phyloP scores from a whole-genome alignment of 2,329 filamentous ascomycete species.

The Trichocomaceae sp. region DNA sequence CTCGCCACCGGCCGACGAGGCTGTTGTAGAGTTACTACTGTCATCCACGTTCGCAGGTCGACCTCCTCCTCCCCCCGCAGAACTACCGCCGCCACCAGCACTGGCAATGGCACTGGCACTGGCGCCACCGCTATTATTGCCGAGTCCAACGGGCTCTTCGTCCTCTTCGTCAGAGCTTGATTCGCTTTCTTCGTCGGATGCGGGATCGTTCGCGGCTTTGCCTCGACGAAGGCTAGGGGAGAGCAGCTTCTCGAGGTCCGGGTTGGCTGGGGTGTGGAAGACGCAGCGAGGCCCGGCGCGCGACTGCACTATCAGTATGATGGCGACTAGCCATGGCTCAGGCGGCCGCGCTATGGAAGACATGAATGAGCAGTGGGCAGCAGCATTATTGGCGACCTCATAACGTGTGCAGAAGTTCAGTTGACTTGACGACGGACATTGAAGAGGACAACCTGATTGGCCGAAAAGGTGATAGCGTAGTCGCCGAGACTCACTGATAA shows the following conservation, averaged over 20 bases:
- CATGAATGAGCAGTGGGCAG: constrained; percentile 27
- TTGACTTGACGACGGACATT: not conserved
- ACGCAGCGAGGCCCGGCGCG: constrained; percentile 74
- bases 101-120: constrained; percentile 1
- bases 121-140: not conserved
- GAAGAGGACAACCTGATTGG: not conserved
- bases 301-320: constrained; percentile 68
- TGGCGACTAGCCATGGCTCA: constrained; percentile 57
- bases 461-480: not conserved
- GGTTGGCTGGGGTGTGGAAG: constrained; percentile 73
- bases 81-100: constrained; percentile 3
- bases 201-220: constrained; percentile 34
- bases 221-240: constrained; percentile 30
- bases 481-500: not conserved
- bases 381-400: constrained; percentile 1
- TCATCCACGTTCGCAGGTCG: constrained; percentile 30
- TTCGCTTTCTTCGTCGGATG: constrained; percentile 33
- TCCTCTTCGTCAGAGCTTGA: constrained; percentile 38
- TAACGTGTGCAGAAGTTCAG: not conserved
- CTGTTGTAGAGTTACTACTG: constrained; percentile 17
- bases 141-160: constrained; percentile 23
- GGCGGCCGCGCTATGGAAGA: constrained; percentile 43
- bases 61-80: constrained; percentile 19
- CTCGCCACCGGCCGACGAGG: constrained; percentile 24
- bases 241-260: constrained; percentile 35